A percentile compares a stretch with the other conserved stretches of the same genome.
Conservation (phyloP, 768 basidiomycete species). For the Kwoniella heveanensis region DNA sequence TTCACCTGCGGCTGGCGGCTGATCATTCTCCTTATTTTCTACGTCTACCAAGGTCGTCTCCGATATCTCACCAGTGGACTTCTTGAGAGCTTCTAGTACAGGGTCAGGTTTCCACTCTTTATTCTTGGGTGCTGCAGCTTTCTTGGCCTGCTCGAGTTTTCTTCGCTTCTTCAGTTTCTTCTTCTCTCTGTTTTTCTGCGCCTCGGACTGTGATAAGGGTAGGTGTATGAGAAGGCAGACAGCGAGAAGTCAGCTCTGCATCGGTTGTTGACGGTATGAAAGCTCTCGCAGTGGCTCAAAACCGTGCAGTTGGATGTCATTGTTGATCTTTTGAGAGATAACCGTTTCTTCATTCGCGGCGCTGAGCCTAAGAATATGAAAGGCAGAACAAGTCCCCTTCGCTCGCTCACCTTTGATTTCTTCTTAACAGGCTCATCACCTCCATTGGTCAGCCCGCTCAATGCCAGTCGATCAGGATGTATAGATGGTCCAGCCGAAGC, state of each 20-base stretch:
- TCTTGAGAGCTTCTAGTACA: slow-evolving; percentile 18
- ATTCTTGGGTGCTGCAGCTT: slow-evolving; percentile 43
- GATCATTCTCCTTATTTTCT: background rate
- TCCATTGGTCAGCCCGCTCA: background rate
- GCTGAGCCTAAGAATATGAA: too few relatives aligned
- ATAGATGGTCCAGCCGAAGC: slow-evolving; percentile 20
- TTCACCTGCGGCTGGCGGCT: slow-evolving; percentile 1
- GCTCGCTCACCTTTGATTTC: slow-evolving; percentile 22
- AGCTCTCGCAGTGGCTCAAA: too few relatives aligned
- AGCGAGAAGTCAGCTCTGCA: too few relatives aligned
- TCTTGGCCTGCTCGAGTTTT: slow-evolving; percentile 52
- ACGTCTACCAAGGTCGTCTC: background rate
- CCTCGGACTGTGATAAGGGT: too few relatives aligned
- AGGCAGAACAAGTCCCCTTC: background rate
- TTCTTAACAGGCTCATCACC: slow-evolving; percentile 15
- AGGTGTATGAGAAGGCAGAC: too few relatives aligned
- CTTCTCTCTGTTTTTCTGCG: slow-evolving; percentile 72
- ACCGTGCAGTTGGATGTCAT: too few relatives aligned
- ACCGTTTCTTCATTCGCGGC: too few relatives aligned
- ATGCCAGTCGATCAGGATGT: slow-evolving; percentile 22
- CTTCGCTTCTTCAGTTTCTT: slow-evolving; percentile 72
- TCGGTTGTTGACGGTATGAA: too few relatives aligned
- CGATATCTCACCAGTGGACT: background rate
- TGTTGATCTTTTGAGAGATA: too few relatives aligned
- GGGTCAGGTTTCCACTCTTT: slow-evolving; percentile 33